phyloP scores from a whole-genome alignment of 2,329 filamentous ascomycete genomes.

The Xylariaceae sp. region DNA sequence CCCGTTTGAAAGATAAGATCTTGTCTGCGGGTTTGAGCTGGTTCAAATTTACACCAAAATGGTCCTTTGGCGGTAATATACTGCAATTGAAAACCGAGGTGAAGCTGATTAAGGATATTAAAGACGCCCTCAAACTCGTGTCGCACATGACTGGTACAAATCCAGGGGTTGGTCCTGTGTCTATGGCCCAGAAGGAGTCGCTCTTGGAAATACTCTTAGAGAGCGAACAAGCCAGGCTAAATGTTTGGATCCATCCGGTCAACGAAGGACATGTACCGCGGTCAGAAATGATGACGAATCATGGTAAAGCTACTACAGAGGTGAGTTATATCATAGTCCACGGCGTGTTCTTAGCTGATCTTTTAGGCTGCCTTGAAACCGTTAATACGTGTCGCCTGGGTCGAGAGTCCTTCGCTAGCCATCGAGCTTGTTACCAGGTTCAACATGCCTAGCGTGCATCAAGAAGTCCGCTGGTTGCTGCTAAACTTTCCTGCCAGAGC shows the following conservation, averaged over 20 bases:
- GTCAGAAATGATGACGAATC: constrained; percentile 38
- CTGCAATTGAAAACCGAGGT: constrained; percentile 92
- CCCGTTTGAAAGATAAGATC: constrained; percentile 83
- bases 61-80: constrained; percentile 94
- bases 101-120: constrained; percentile 72
- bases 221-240: constrained; percentile 77
- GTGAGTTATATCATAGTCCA: constrained; percentile 30
- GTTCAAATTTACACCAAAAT: constrained; percentile 79
- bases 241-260: constrained; percentile 85
- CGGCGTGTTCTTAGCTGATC: constrained; percentile 7
- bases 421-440: constrained; percentile 80
- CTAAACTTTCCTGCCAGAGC: constrained; percentile 81
- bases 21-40: constrained; percentile 81
- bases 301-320: constrained; percentile 40
- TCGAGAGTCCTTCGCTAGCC: constrained; percentile 79
- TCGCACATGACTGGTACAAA: constrained; percentile 52
- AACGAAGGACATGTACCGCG: constrained; percentile 49
- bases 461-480: constrained; percentile 74
- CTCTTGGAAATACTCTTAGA: constrained; percentile 76
- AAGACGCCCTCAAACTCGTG: constrained; percentile 60
- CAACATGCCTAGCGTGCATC: constrained; percentile 65
- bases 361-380: constrained; percentile 52
- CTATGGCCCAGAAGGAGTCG: constrained; percentile 73
- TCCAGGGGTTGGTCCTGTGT: constrained; percentile 53
- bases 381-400: constrained; percentile 79